Percentiles rank a stretch among this genome's conserved stretches.
phyloP scores from a whole-genome alignment of 495 filamentous ascomycete genomes.

The Lichenothelia convexa region DNA sequence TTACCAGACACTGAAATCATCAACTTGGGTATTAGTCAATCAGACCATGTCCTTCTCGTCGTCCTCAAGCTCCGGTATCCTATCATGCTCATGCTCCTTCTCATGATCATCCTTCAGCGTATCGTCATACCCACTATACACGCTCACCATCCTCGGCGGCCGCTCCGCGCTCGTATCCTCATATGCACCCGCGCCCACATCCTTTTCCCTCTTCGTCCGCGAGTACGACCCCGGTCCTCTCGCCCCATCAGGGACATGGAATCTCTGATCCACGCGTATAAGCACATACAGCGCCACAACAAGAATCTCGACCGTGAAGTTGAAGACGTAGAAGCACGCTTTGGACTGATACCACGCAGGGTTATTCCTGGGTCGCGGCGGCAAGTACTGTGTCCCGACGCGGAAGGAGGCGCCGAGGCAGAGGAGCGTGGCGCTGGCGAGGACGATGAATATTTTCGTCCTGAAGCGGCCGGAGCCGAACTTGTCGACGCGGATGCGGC shows the following conservation, averaged over 20 bases:
- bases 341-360: constrained; percentile 50
- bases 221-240: constrained; percentile 14
- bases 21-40: too few relatives aligned
- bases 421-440: constrained; percentile 34
- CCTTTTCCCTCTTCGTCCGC: too few relatives aligned
- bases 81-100: too few relatives aligned
- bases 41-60: too few relatives aligned
- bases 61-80: too few relatives aligned
- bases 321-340: constrained; percentile 34
- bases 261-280: constrained; percentile 19
- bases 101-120: too few relatives aligned
- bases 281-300: constrained; percentile 16
- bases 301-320: constrained; percentile 20
- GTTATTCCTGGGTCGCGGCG: constrained; percentile 28
- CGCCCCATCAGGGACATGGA: constrained; percentile 20
- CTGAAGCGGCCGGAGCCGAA: constrained; percentile 53
- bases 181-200: too few relatives aligned
- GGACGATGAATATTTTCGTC: constrained; percentile 45
- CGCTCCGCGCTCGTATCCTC: too few relatives aligned
- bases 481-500: constrained; percentile 34
- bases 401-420: constrained; percentile 56
- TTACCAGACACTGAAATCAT: too few relatives aligned
- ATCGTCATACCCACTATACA: too few relatives aligned
- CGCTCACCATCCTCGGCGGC: too few relatives aligned
- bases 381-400: constrained; percentile 35